A percentile compares a stretch with the other conserved stretches of the same genome.
phyloP scores from a whole-genome alignment of 768 basidiomycete genomes.

The Leucosporidium creatinivorum region DNA sequence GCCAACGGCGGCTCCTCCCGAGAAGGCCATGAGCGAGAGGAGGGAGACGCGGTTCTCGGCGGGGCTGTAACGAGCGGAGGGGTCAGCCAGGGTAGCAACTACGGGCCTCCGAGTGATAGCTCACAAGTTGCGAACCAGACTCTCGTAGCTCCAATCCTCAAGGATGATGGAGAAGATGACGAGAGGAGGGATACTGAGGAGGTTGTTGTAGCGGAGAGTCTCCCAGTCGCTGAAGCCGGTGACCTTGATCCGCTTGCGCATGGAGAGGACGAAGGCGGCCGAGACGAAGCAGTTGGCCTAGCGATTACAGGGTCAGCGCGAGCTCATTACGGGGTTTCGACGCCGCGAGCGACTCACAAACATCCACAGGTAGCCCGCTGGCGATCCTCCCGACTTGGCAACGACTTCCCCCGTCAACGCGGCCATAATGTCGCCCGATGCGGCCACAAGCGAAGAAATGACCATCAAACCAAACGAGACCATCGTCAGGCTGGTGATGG shows the following conservation, averaged over 20 bases:
- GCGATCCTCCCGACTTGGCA: slow-evolving; percentile 47
- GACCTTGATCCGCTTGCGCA: slow-evolving; percentile 91
- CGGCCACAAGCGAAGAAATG: slow-evolving; percentile 88
- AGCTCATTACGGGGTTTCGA: neutral
- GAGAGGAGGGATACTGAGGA: slow-evolving; percentile 87
- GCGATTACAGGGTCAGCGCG: neutral
- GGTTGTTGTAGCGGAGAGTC: slow-evolving; percentile 97
- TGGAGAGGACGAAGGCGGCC: slow-evolving; percentile 85
- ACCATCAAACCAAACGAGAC: slow-evolving; percentile 92
- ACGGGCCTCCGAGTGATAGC: slow-evolving; percentile 38
- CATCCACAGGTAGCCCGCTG: slow-evolving; percentile 96
- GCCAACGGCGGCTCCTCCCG: slow-evolving; percentile 93
- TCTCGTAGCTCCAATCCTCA: slow-evolving; percentile 82
- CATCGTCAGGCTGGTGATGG: slow-evolving; percentile 77
- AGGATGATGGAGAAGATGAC: slow-evolving; percentile 68
- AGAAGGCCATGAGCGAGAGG: slow-evolving; percentile 82
- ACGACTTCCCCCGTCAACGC: neutral
- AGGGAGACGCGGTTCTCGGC: slow-evolving; percentile 67
- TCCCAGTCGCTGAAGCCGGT: slow-evolving; percentile 94
- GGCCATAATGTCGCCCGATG: slow-evolving; percentile 76
- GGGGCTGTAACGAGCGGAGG: slow-evolving; percentile 55
- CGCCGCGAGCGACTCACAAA: slow-evolving; percentile 39
- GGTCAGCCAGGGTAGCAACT: neutral
- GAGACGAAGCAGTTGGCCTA: slow-evolving; percentile 73
- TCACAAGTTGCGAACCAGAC: slow-evolving; percentile 78